A percentile compares a stretch with the other conserved stretches of the same genome.
Evolutionary conservation across 140 eudicot genomes (phyloP).

Genomic region (Bidens hawaiensis): DNA sequence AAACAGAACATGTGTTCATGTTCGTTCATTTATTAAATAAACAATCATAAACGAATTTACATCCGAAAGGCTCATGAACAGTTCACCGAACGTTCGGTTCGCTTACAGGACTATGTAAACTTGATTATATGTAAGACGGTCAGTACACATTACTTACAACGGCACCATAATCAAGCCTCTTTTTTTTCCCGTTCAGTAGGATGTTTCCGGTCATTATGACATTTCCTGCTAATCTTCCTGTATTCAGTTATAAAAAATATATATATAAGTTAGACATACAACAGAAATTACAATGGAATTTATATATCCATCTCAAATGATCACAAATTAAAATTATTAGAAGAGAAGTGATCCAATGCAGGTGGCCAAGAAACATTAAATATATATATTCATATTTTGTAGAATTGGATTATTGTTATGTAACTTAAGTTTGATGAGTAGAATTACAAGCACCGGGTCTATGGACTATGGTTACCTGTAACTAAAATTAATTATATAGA

Average conservation of each 20-base stretch:
- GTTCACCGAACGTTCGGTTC: too few relatives aligned
- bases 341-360: neutral
- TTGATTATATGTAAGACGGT: neutral
- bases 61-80: too few relatives aligned
- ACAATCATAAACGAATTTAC: too few relatives aligned
- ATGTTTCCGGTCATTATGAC: conserved; percentile 64
- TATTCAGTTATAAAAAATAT: neutral
- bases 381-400: neutral
- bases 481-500: too few relatives aligned
- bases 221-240: conserved; percentile 64
- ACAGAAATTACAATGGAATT: neutral
- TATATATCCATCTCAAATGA: neutral
- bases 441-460: too few relatives aligned
- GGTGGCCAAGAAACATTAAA: neutral
- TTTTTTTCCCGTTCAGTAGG: conserved; percentile 51
- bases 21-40: too few relatives aligned
- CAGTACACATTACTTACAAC: conserved; percentile 35
- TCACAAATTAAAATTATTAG: neutral
- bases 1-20: too few relatives aligned
- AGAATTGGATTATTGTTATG: neutral
- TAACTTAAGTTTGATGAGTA: neutral
- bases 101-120: too few relatives aligned
- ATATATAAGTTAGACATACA: neutral
- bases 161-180: conserved; percentile 41
- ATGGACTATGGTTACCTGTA: too few relatives aligned